These are phyloP conservation scores for Yueomyces sinensis DNA, from an alignment of 805 yeast genomes.

Conservation along the genomic window DNA sequence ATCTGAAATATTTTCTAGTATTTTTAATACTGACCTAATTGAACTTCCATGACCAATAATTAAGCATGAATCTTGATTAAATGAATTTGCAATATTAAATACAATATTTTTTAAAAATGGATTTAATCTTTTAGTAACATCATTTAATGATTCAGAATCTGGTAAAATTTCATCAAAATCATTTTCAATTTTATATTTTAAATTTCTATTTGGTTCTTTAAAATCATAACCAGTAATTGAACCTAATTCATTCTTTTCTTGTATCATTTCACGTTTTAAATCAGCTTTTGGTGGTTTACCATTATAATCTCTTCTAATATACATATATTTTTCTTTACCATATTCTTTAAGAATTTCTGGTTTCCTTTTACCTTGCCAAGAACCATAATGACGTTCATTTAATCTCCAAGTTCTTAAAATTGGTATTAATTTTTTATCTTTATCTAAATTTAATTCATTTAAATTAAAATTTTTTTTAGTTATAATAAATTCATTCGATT, in stretches of 20 bases:
- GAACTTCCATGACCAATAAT: conserved; percentile 77
- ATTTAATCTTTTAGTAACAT: conserved; percentile 54
- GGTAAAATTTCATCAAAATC: conserved; percentile 36
- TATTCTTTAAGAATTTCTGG: conserved; percentile 48
- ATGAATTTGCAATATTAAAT: conserved; percentile 31
- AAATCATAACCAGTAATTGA: conserved; percentile 23
- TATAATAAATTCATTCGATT: conserved; percentile 9
- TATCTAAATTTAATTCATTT: not conserved
- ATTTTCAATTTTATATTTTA: conserved; percentile 25
- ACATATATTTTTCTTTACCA: conserved; percentile 65
- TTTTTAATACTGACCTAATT: conserved; percentile 61
- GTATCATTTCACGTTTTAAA: conserved; percentile 22
- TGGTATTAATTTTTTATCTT: conserved; percentile 27
- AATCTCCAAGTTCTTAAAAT: conserved; percentile 64
- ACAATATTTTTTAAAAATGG: conserved; percentile 43
- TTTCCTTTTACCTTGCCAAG: conserved; percentile 67
- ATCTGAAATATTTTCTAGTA: conserved; percentile 51
- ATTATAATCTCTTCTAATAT: conserved; percentile 65
- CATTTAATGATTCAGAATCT: conserved; percentile 56
- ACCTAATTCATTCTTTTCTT: conserved; percentile 27
- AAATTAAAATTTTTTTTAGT: conserved; percentile 6
- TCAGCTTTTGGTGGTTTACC: conserved; percentile 50
- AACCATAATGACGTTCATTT: conserved; percentile 78
- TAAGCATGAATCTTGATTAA: conserved; percentile 43
- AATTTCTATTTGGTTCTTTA: conserved; percentile 24